Base-by-base conservation (phyloP, 208 protist species). In the Crithidia brevicula region DNA sequence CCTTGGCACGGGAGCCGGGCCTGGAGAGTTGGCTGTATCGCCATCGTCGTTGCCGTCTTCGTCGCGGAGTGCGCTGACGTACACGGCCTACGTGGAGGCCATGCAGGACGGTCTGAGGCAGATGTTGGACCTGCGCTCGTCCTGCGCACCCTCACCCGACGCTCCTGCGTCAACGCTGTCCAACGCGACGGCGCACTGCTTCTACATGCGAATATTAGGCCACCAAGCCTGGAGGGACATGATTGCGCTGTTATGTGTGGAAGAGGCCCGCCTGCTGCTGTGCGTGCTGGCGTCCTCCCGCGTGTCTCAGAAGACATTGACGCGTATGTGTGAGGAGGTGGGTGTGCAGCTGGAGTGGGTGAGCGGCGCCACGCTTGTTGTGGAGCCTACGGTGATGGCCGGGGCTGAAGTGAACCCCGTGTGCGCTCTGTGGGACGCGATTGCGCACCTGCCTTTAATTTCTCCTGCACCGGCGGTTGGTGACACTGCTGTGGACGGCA, bases 241-340 rank as follows among this genome's bases (percentile, higher is more conserved):
- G 13, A 67, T 34, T 38, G 60, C 63, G 27, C 28, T 95, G 76
- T 72, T 95, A 1, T 66, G 77, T 16, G 56, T 93, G 25, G 89
- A 95, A 66, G 22, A 69, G 22, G 67, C 65, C 11, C 78, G 82
- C 0, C 67, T 92, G 20, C 72, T 88, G 40, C 66, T 93, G 15
- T 95, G 79, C 47, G 15, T 89, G 20, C 70, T 76, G 46, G 64
- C 82, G 28, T 88, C 85, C 20, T 92, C 86, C 31, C 81, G 77
- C 27, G 58, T 82, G 11, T 88, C 86, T n/a, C 89, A 93, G 72
- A 63, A 81, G 42, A 57, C 77, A 20, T 69, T 92, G 25, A 76
- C 69, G 3, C 47, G 60, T 15, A 65, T 61, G 27, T 79, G 56
- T 47, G 47, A 28, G 59, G 74, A 25, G 40, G 54, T 68, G 20